Base-by-base conservation (phyloP, 768 basidiomycete species). In the Steccherinum ochraceum region DNA sequence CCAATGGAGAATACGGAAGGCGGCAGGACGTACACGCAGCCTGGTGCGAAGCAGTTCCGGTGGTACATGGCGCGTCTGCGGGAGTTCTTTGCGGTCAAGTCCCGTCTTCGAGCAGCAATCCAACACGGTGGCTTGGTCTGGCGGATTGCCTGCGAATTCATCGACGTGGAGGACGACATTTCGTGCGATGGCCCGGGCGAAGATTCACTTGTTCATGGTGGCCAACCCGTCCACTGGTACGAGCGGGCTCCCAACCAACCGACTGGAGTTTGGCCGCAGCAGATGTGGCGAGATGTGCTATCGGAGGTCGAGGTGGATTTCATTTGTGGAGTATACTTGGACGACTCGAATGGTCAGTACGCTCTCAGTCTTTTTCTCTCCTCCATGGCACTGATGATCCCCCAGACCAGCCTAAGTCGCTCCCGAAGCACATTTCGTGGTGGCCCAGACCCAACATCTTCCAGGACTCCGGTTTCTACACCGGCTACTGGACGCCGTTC, bases 321-420 rank as follows among this genome's bases (percentile, higher is more conserved):
- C 25, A 45, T 53, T 5, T 53, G 52, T 21, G 52, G 52, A 3
- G 40, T 43, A 12, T 53, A 53, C 43, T 35, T 35, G 30, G 30
- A 35, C 16, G 30, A 35, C 16, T 7, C 7, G 16, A 16, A 7
- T 16, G 30, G 30, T 35, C 7, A 35, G 30, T 16, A 49, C 23
- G 24, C 44, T 16, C 18, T 2, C 5, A 16, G 39, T 46, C 45
- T 19, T 44, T 39, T 12, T 21, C 26, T 18, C 16, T 13, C 21
- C 45, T 25, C n/a, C 21, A 16, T 7, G 11, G 10, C 39, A n/a
- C 13, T 25, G 40, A 18, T 39, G 3, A 3, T 12, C 16, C 35
- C 12, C 7, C 24, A 46, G 30, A 52, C 13, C 5, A 4, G 27
- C 16, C 16, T 18, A 25, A 51, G 27, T 21, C 20, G 21, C 39